Base-by-base conservation (phyloP, 352 stramenopile genomes). In the Phytophthora pisi region DNA sequence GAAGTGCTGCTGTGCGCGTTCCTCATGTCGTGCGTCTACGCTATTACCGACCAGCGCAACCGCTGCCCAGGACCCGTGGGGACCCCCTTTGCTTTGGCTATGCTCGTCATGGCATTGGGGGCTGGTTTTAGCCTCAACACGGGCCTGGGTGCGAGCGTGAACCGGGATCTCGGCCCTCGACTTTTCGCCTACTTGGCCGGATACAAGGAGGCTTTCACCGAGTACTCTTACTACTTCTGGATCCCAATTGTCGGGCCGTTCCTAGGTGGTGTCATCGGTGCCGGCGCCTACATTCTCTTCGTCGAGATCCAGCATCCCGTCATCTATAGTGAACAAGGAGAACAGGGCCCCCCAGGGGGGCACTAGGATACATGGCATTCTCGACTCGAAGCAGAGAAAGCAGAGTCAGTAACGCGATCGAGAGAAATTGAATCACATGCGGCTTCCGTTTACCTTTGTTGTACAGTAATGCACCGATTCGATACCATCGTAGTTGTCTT, bases 91-190 rank as follows among this genome's bases (percentile, higher is more conserved):
- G 57, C 65, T 4, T 61, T 79, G 31, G 65, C 62, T 36, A 26
- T 78, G 42, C 43, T 72, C 16, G 72, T 79, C 40, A 69, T 60
- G 57, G 64, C 64, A 8, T 59, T 83, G 36, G 72, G 54, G 18
- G 65, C 75, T 51, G 62, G 57, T 13, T 78, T 83, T 38, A 64
- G 72, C 31, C 55, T 79, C 23, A 75, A 72, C 58, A 77, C 72
- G 28, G 72, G 69, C n/a, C 72, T 72, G 26, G 76, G 69, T 13
- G 66, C 78, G 56, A 81, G 77, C 43, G 68, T 68, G 4, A 72
- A 68, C 16, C 75, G 75, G 23, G 70, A 81, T 42, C 73, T 84
- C 46, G 77, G 51, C 2, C 73, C 77, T 10, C 77, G 74, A 2
- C 18, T 61, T 8, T 78, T 82, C 51, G 77, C 67, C 20, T 75